A percentile compares a stretch with the other conserved stretches of the same genome.
phyloP scores from a whole-genome alignment of 31 red algal species.

The Bonnemaisonia californica region DNA sequence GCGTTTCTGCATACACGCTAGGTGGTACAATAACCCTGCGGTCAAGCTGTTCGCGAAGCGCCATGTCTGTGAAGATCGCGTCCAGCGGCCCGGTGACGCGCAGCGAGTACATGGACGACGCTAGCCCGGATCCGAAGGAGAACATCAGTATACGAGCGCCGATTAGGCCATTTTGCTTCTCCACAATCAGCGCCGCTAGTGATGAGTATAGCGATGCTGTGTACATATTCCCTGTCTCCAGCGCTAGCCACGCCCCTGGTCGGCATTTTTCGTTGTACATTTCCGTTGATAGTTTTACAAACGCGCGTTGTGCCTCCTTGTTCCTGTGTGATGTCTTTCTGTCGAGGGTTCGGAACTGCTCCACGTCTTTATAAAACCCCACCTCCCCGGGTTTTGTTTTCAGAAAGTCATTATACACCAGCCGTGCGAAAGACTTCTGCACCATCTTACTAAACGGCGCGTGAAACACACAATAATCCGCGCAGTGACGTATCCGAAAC shows the following conservation, averaged over 20 bases:
- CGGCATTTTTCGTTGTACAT: conserved; percentile 63
- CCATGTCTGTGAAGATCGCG: conserved; percentile 23
- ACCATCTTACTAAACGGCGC: conserved; percentile 99
- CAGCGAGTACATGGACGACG: conserved; percentile 87
- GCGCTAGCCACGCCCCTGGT: conserved; percentile 69
- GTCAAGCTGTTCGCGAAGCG: conserved; percentile 47
- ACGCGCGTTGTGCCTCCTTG: conserved; percentile 65
- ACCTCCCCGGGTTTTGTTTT: conserved; percentile 16
- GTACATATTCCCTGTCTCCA: conserved; percentile 86
- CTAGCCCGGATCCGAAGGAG: conserved; percentile 93
- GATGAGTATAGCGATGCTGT: conserved; percentile 89
- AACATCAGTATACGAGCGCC: conserved; percentile 82
- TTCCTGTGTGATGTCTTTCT: conserved; percentile 12
- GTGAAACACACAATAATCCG: conserved; percentile 87
- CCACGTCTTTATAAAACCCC: conserved; percentile 40
- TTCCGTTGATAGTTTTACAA: conserved; percentile 62
- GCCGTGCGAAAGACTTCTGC: conserved; percentile 80
- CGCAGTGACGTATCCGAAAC: conserved; percentile 20
- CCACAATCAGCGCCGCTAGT: conserved; percentile 65
- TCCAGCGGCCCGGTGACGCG: conserved; percentile 49
- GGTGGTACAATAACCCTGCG: conserved; percentile 38
- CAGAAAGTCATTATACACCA: conserved; percentile 77
- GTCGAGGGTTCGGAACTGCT: conserved; percentile 33
- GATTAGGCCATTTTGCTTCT: conserved; percentile 42
- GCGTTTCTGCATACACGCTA: conserved; percentile 42